phyloP scores from a whole-genome alignment of 2,329 filamentous ascomycete genomes.

The Neofusicoccum parvum region DNA sequence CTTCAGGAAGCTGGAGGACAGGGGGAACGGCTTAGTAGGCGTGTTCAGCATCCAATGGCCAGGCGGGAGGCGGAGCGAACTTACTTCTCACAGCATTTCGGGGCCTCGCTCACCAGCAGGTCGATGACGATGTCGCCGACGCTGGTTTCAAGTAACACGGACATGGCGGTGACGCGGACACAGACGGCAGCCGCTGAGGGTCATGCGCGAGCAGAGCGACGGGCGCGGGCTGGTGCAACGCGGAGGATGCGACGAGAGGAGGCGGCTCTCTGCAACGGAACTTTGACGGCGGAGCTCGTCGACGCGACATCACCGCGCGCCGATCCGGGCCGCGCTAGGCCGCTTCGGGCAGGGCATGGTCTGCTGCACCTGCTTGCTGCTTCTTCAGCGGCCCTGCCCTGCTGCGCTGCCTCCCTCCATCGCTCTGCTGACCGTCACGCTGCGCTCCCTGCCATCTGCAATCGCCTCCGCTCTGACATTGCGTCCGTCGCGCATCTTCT shows the following conservation, averaged over 20 bases:
- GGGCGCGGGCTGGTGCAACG: background rate
- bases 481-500: background rate
- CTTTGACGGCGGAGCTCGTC: background rate
- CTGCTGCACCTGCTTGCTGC: constrained; percentile 1
- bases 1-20: constrained; percentile 79
- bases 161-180: constrained; percentile 61
- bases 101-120: constrained; percentile 83
- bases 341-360: background rate
- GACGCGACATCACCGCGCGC: constrained; percentile 14
- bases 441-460: background rate
- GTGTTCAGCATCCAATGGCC: constrained; percentile 55
- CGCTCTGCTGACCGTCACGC: background rate
- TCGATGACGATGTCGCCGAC: constrained; percentile 94
- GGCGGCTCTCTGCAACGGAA: background rate
- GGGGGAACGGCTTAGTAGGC: constrained; percentile 52
- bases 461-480: background rate
- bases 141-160: constrained; percentile 89
- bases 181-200: background rate
- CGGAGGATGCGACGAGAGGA: background rate
- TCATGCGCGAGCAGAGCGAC: constrained; percentile 3
- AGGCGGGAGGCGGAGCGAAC: constrained; percentile 40
- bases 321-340: background rate
- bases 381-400: constrained; percentile 1
- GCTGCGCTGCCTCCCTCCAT: background rate
- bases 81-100: constrained; percentile 93